Base-by-base conservation (phyloP, 2,329 filamentous ascomycete genomes). In the Fusarium sp. region DNA sequence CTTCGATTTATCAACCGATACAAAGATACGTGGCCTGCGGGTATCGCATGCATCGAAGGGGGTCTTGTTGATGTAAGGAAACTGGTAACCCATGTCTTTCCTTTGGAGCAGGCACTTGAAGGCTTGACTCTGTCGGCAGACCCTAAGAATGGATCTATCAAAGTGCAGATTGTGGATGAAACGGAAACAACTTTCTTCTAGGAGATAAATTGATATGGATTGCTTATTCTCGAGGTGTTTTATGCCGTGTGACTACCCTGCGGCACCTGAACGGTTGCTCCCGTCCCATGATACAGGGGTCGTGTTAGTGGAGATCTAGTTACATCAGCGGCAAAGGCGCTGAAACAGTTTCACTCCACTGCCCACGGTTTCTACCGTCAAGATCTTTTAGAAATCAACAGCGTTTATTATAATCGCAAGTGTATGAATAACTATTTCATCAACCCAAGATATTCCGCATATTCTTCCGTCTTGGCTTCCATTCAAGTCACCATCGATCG, bases 1-100 rank as follows among this genome's bases (percentile, higher is more conserved):
- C 81, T 92, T 27, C 87, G 86, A 40, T 92, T 92, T 79, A 92
- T 92, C 76, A 92, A 92, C 77, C 84, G 90, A 10, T 92, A 92
- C 76, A 83, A 86, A 43, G 89, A 92, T 73, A 92, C 90, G 0
- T 92, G 90, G 90, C 90, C 90, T 0, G 85, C 87, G 0, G 90
- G 88, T 0, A 90, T 92, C 34, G 83, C 86, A 9, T 88, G 87
- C 50, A 75, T 92, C 29, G 84, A 83, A 43, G 87, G 88, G 6
- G 86, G 86, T 0, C 83, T 91, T 2, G 75, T 92, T 11, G 85
- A 91, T 74, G 80, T 91, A 22, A 89, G 89, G 74, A 85, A 84
- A 51, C 61, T 79, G 42, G 86, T 92, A 6, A 89, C 89, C 14
- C 90, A 92, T 76, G 83, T 81, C 2, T 91, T 89, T 66, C 85